A percentile compares a stretch with the other conserved stretches of the same genome.
phyloP scores from a whole-genome alignment of 495 filamentous ascomycete genomes.

The Xylaria sp. region DNA sequence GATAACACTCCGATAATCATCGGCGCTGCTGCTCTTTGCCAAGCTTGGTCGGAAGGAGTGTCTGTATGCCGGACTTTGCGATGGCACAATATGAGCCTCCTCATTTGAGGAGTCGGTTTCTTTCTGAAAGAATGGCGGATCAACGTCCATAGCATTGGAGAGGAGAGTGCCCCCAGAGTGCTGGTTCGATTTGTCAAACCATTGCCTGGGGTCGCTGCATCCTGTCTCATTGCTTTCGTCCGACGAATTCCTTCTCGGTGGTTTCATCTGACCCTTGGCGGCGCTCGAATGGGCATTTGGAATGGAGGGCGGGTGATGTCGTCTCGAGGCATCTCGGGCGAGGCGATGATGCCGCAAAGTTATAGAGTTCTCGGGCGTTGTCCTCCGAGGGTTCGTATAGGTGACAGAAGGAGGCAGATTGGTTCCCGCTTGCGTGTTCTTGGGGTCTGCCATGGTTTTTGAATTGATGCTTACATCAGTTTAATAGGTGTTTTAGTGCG shows the following conservation, averaged over 20 bases:
- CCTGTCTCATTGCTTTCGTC: conserved; percentile 50
- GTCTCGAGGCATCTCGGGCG: conserved; percentile 43
- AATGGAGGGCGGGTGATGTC: conserved; percentile 11
- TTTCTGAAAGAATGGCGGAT: conserved; percentile 62
- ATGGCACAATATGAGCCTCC: conserved; percentile 30
- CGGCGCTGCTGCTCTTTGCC: conserved; percentile 59
- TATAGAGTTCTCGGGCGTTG: conserved; percentile 48
- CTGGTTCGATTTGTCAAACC: conserved; percentile 56
- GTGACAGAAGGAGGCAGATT: conserved; percentile 38
- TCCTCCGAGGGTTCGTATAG: conserved; percentile 48
- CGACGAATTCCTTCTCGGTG: conserved; percentile 47
- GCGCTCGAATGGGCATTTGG: conserved; percentile 11
- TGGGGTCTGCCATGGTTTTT: conserved; percentile 36
- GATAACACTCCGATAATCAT: conserved; percentile 70
- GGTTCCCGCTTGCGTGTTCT: conserved; percentile 35
- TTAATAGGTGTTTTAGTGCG: background rate
- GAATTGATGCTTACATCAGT: conserved; percentile 28
- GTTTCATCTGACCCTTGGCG: conserved; percentile 16
- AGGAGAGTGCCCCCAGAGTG: conserved; percentile 45
- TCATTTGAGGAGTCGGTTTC: conserved; percentile 54
- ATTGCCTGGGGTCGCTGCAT: conserved; percentile 50
- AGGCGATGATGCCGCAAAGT: conserved; percentile 50
- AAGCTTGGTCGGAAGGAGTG: conserved; percentile 35
- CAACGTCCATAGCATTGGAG: conserved; percentile 51
- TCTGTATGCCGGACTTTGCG: conserved; percentile 33